Evolutionary conservation across 1,284 basidiomycete species (phyloP).

Genomic region (Leccinum fuscescens): DNA sequence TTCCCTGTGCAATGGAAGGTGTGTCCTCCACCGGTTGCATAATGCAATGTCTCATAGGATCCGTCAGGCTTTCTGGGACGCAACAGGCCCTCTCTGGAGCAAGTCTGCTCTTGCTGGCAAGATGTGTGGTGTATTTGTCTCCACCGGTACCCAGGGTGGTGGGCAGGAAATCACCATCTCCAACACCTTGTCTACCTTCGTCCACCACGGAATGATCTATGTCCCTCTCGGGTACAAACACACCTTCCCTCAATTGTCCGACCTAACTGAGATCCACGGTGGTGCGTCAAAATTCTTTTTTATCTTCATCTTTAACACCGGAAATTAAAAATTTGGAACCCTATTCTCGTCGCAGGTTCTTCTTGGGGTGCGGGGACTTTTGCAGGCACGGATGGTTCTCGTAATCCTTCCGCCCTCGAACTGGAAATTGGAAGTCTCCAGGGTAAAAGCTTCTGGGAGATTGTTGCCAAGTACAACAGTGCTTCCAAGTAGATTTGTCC

Average conservation of each 20-base stretch:
- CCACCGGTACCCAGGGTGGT: constrained; percentile 63
- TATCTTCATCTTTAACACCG: background rate
- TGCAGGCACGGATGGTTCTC: constrained; percentile 60
- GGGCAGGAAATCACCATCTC: constrained; percentile 74
- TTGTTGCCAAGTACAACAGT: constrained; percentile 40
- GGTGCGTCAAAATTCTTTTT: constrained; percentile 41
- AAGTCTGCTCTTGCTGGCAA: constrained; percentile 75
- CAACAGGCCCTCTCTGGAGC: constrained; percentile 78
- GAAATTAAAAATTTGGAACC: background rate
- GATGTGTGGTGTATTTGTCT: constrained; percentile 73
- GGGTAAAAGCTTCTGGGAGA: constrained; percentile 58
- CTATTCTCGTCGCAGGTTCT: constrained; percentile 42
- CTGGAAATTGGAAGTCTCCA: constrained; percentile 64
- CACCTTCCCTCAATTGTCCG: constrained; percentile 55
- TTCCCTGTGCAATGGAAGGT: constrained; percentile 74
- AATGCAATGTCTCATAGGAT: background rate
- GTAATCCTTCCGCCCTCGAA: constrained; percentile 63
- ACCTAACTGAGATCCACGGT: constrained; percentile 67
- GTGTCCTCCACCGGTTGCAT: background rate
- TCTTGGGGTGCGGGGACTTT: constrained; percentile 78
- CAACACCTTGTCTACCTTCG: constrained; percentile 67
- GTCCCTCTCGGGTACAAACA: constrained; percentile 79
- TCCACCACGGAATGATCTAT: constrained; percentile 79
- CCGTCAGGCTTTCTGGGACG: constrained; percentile 73
- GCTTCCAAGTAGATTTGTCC: constrained; percentile 13